phyloP scores from a whole-genome alignment of 2,329 filamentous ascomycete species.

The Claviceps cyperi region DNA sequence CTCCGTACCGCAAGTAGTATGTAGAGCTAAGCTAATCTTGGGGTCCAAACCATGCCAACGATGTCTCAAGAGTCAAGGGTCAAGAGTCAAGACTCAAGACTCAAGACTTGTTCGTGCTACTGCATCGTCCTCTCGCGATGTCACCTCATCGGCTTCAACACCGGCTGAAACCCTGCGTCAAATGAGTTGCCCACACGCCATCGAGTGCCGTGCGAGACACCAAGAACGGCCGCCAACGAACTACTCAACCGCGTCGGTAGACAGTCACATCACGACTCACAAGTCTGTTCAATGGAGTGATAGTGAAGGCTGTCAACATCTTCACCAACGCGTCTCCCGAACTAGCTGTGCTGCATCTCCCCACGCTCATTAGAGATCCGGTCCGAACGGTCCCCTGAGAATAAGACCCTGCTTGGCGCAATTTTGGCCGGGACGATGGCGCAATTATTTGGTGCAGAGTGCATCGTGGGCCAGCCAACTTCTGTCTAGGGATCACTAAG shows the following conservation, averaged over 20 bases:
- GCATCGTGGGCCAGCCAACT: slow-evolving; percentile 15
- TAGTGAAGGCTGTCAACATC: slow-evolving; percentile 19
- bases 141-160: not conserved
- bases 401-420: slow-evolving; percentile 16
- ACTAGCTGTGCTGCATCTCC: slow-evolving; percentile 19
- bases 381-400: slow-evolving; percentile 10
- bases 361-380: slow-evolving; percentile 16
- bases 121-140: not conserved
- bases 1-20: too few relatives aligned
- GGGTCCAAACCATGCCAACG: too few relatives aligned
- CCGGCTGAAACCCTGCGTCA: not conserved
- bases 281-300: slow-evolving; percentile 11
- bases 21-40: too few relatives aligned
- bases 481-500: slow-evolving; percentile 19
- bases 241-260: slow-evolving; percentile 6
- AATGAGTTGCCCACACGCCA: not conserved
- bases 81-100: slow-evolving; percentile 16
- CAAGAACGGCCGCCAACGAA: not conserved
- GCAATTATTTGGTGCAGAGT: slow-evolving; percentile 18
- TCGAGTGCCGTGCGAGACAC: not conserved
- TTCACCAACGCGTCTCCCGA: slow-evolving; percentile 22
- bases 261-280: slow-evolving; percentile 12
- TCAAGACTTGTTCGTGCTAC: too few relatives aligned
- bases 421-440: slow-evolving; percentile 17
- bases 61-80: too few relatives aligned